Percentiles rank a stretch among this genome's conserved stretches.
Conservation (phyloP, 1,139 yeast species). For the Geotrichum histeridarum region DNA sequence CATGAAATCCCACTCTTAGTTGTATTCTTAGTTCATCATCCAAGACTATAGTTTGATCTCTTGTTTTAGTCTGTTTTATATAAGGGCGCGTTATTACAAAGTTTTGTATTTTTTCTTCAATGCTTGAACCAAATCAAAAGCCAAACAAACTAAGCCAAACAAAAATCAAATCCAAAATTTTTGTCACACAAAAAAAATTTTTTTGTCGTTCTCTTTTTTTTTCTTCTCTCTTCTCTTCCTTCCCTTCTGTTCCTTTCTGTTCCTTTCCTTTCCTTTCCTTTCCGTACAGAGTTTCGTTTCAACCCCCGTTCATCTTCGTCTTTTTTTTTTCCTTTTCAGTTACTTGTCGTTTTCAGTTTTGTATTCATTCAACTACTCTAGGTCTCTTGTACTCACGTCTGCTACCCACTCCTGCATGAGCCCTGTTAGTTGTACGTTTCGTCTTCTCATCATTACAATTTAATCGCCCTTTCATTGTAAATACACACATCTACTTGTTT, state of each 20-base stretch:
- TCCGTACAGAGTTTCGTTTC: conserved; percentile 2
- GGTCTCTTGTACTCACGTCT: not conserved
- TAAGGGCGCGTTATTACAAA: no score
- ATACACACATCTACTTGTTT: not conserved
- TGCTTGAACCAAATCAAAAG: no score
- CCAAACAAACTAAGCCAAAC: not conserved
- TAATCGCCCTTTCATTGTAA: conserved; percentile 1
- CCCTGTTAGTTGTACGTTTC: conserved; percentile 4
- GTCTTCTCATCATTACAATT: not conserved
- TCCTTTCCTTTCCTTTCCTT: not conserved
- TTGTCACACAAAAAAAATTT: conserved; percentile 4
- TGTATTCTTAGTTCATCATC: no score
- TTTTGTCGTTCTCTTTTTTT: not conserved
- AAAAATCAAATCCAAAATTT: not conserved
- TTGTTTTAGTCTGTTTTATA: no score
- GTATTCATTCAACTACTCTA: not conserved
- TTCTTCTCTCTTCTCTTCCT: not conserved
- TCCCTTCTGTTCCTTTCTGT: not conserved
- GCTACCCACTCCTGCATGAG: conserved; percentile 1
- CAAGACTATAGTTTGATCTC: no score
- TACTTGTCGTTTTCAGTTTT: conserved; percentile 2
- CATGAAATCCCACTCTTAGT: no score
- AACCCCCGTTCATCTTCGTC: not conserved
- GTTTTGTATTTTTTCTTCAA: no score
- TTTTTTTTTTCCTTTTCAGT: not conserved